A percentile compares a stretch with the other conserved stretches of the same genome.
Conservation (phyloP, 768 basidiomycete genomes). For the Mrakia blollopis region DNA sequence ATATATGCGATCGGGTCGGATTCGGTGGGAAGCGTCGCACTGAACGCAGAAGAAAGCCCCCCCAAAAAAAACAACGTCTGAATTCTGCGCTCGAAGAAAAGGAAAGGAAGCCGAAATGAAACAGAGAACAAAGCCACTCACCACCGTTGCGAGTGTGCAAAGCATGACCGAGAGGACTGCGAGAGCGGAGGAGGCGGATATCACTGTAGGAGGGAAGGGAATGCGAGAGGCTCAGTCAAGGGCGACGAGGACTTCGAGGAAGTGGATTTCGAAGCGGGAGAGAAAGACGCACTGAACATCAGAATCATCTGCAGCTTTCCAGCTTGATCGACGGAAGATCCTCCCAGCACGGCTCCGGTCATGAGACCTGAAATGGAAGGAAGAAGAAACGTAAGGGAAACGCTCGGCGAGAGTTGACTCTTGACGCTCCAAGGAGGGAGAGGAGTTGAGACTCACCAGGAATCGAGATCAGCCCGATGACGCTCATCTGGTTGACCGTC, state of each 20-base stretch:
- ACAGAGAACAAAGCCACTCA: neutral
- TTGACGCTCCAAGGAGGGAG: neutral
- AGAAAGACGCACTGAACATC: conserved; percentile 59
- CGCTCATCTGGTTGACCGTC: conserved; percentile 78
- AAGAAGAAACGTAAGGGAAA: neutral
- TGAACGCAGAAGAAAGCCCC: neutral
- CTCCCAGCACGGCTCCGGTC: conserved; percentile 66
- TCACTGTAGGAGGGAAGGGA: conserved; percentile 49
- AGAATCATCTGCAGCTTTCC: conserved; percentile 86
- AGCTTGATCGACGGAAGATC: conserved; percentile 75
- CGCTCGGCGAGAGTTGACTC: neutral
- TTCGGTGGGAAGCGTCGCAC: conserved; percentile 49
- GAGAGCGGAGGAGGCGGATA: conserved; percentile 68
- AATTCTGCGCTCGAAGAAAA: neutral
- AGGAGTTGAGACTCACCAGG: neutral
- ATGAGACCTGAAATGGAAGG: conserved; percentile 19
- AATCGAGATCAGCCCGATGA: conserved; percentile 41
- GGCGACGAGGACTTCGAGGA: neutral
- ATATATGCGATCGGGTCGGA: conserved; percentile 43
- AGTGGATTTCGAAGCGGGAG: neutral
- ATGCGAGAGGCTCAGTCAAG: neutral
- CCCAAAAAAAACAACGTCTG: neutral
- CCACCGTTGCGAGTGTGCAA: neutral
- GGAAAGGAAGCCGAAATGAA: neutral
- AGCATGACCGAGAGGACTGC: conserved; percentile 52